Conservation (phyloP, 495 filamentous ascomycete species). For the Choiromyces venosus region DNA sequence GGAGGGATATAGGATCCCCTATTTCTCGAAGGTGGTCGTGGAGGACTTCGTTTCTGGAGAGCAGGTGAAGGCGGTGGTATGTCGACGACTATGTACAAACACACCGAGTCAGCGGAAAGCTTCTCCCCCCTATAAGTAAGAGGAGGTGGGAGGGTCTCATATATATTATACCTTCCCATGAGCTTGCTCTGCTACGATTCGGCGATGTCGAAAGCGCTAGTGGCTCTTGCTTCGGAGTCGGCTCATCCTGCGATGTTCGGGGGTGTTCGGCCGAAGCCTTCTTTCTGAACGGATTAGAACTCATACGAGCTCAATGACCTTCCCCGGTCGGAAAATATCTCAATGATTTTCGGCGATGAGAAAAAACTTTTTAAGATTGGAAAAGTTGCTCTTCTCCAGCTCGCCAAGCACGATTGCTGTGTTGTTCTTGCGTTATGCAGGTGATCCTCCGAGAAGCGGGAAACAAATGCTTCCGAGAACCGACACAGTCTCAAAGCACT, state of each 20-base stretch:
- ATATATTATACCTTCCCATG: neutral
- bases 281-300: neutral
- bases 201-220: neutral
- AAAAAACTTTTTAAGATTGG: neutral
- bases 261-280: neutral
- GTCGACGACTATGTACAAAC: neutral
- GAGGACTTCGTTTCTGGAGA: neutral
- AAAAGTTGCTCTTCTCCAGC: neutral
- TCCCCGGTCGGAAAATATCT: neutral
- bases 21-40: neutral
- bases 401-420: neutral
- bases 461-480: neutral
- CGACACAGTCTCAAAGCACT: neutral
- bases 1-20: neutral
- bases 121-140: neutral
- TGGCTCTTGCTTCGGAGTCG: neutral
- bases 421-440: neutral
- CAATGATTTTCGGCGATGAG: neutral
- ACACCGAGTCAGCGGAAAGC: neutral
- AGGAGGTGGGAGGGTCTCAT: neutral
- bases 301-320: neutral
- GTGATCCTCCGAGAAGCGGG: neutral
- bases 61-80: neutral
- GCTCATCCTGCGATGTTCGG: neutral
- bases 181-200: neutral